A percentile compares a stretch with the other conserved stretches of the same genome.
Conservation (phyloP, 805 yeast genomes). For the Candida vartiovaarae region DNA sequence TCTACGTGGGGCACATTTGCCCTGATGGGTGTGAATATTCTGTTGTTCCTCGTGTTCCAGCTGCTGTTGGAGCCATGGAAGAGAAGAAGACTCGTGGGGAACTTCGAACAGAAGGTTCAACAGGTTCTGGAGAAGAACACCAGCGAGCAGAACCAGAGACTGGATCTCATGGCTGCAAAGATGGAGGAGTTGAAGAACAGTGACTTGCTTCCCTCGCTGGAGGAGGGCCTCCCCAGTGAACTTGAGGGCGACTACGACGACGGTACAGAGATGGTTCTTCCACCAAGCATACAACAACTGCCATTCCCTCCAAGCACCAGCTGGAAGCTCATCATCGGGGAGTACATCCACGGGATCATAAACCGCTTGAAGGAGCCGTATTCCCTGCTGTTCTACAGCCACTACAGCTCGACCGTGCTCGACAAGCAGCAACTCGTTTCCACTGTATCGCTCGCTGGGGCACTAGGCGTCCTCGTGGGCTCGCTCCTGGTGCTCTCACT, state of each 20-base stretch:
- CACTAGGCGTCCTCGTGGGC: slow-evolving; percentile 8
- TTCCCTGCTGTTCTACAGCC: slow-evolving; percentile 6
- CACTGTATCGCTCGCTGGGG: slow-evolving; percentile 4
- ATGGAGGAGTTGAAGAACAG: slow-evolving; percentile 18
- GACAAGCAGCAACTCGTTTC: slow-evolving; percentile 6
- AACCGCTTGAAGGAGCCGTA: slow-evolving; percentile 11
- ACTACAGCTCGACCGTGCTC: slow-evolving; percentile 1
- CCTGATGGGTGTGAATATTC: slow-evolving; percentile 78
- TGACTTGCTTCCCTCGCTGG: slow-evolving; percentile 13
- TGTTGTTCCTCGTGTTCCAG: slow-evolving; percentile 75
- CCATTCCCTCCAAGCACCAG: slow-evolving; percentile 9
- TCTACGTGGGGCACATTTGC: slow-evolving; percentile 96
- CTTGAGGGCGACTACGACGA: slow-evolving; percentile 12
- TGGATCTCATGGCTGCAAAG: slow-evolving; percentile 23
- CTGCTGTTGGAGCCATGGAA: slow-evolving; percentile 93
- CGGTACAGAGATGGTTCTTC: slow-evolving; percentile 2
- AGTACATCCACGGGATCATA: not conserved
- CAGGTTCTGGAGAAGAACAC: slow-evolving; percentile 37
- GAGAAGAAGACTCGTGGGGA: slow-evolving; percentile 66
- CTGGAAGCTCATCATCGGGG: not conserved
- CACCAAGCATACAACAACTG: slow-evolving; percentile 12
- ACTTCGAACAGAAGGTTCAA: slow-evolving; percentile 77
- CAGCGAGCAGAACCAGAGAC: slow-evolving; percentile 22
- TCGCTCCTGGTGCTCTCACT: slow-evolving; percentile 2
- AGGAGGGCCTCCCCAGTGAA: slow-evolving; percentile 15